These are phyloP conservation scores for Arthrobotrys iridis DNA, from an alignment of 2,329 filamentous ascomycete species.

Conservation along the genomic window DNA sequence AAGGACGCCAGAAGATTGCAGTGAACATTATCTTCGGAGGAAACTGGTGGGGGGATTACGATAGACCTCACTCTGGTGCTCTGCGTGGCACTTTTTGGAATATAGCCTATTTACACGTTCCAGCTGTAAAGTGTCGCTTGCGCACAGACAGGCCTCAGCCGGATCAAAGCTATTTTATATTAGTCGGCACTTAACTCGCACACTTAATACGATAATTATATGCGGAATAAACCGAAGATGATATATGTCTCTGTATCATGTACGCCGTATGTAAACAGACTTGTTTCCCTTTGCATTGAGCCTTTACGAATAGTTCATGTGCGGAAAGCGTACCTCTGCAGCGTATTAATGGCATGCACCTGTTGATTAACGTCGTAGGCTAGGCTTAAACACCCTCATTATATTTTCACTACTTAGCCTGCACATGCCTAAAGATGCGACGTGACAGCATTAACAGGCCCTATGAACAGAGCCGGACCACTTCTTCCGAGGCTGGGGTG, in stretches of 20 bases:
- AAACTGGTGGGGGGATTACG: constrained; percentile 46
- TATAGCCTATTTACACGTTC: constrained; percentile 39
- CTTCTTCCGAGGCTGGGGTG: constrained; percentile 46
- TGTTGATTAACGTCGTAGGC: neutral
- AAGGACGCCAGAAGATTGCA: neutral
- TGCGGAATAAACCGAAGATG: constrained; percentile 41
- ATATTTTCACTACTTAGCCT: constrained; percentile 31
- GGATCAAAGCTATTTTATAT: constrained; percentile 30
- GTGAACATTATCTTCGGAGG: constrained; percentile 30
- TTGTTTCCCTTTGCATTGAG: constrained; percentile 7
- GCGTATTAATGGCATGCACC: neutral
- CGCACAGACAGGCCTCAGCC: constrained; percentile 41
- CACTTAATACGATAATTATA: constrained; percentile 25
- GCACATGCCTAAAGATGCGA: constrained; percentile 42
- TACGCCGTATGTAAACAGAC: neutral
- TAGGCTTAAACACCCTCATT: no score
- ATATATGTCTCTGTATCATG: constrained; percentile 12
- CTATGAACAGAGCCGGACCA: constrained; percentile 29
- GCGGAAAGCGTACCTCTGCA: neutral
- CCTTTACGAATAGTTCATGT: constrained; percentile 8
- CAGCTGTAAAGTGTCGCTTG: constrained; percentile 19
- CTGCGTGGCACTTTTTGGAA: constrained; percentile 14
- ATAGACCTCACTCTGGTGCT: constrained; percentile 9
- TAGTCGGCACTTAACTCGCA: constrained; percentile 14
- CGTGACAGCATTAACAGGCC: constrained; percentile 1